Evolutionary conservation across 2,329 filamentous ascomycete genomes (phyloP).

Genomic region (Bipolaris sorokiniana): DNA sequence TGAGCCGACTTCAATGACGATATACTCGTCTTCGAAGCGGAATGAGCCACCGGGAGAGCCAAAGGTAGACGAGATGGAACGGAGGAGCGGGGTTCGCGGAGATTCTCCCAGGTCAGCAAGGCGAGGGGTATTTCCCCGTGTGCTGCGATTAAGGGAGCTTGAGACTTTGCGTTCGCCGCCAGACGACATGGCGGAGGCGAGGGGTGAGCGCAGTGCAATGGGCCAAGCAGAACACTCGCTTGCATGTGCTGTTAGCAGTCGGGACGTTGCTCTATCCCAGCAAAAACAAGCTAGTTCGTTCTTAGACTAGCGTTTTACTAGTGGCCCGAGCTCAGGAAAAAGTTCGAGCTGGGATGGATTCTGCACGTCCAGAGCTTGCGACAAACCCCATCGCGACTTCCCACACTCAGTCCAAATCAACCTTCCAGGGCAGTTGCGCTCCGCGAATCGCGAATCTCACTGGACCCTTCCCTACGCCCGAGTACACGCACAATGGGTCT

Average conservation of each 20-base stretch:
- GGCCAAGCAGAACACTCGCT: not conserved
- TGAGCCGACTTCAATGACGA: constrained; percentile 81
- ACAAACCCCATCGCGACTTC: constrained; percentile 27
- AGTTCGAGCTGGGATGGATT: constrained; percentile 18
- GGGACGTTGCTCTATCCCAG: constrained; percentile 2
- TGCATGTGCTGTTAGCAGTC: not conserved
- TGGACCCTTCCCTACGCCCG: constrained; percentile 10
- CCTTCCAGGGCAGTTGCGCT: constrained; percentile 17
- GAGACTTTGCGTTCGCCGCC: constrained; percentile 43
- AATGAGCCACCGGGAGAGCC: constrained; percentile 64
- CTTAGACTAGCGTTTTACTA: constrained; percentile 1
- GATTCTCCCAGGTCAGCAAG: constrained; percentile 46
- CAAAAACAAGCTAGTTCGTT: constrained; percentile 3
- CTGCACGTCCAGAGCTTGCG: constrained; percentile 17
- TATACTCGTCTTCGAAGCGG: constrained; percentile 76
- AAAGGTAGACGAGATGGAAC: constrained; percentile 64
- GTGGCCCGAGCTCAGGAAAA: constrained; percentile 18
- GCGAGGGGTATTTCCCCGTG: constrained; percentile 41
- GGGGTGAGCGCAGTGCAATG: not conserved
- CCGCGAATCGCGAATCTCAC: constrained; percentile 13
- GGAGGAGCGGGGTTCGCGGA: constrained; percentile 58
- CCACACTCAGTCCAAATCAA: constrained; percentile 23
- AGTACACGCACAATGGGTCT: constrained; percentile 49
- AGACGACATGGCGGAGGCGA: constrained; percentile 18
- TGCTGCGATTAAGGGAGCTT: constrained; percentile 35